Conservation (phyloP, 176 grass and related monocot species). For the Dactylis glomerata region DNA sequence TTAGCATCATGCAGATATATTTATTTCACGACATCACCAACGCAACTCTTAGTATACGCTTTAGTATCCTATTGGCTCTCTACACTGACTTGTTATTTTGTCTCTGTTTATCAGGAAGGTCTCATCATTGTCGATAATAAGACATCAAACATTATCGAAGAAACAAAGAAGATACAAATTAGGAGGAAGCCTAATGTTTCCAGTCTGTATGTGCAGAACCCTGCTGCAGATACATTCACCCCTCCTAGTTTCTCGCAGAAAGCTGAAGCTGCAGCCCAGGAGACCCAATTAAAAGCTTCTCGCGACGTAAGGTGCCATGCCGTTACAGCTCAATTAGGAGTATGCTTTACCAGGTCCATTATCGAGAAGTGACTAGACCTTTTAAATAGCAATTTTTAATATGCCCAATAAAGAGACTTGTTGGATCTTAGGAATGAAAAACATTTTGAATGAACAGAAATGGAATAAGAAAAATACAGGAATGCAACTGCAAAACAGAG, state of each 20-base stretch:
- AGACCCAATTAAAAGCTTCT: conserved; percentile 58
- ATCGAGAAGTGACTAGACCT: background rate
- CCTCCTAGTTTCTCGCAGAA: conserved; percentile 24
- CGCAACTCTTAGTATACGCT: background rate
- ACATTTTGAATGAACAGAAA: background rate
- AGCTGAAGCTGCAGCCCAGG: conserved; percentile 17
- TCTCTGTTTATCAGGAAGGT: conserved; percentile 41
- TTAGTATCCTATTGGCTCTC: background rate
- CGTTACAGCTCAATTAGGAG: conserved; percentile 29
- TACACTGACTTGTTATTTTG: background rate
- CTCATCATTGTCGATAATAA: conserved; percentile 49
- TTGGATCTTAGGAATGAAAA: background rate
- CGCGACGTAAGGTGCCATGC: conserved; percentile 72
- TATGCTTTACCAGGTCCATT: background rate
- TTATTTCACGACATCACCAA: background rate
- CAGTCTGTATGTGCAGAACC: conserved; percentile 17
- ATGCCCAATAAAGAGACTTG: background rate
- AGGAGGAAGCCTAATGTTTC: conserved; percentile 39
- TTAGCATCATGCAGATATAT: background rate
- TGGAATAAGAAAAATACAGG: background rate
- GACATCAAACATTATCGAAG: conserved; percentile 51
- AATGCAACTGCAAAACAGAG: background rate
- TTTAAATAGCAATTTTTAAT: background rate
- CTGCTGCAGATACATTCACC: background rate
- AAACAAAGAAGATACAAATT: conserved; percentile 73